Evolutionary conservation across 2,329 filamentous ascomycete genomes (phyloP).

Genomic region (Trichophyton benhamiae): DNA sequence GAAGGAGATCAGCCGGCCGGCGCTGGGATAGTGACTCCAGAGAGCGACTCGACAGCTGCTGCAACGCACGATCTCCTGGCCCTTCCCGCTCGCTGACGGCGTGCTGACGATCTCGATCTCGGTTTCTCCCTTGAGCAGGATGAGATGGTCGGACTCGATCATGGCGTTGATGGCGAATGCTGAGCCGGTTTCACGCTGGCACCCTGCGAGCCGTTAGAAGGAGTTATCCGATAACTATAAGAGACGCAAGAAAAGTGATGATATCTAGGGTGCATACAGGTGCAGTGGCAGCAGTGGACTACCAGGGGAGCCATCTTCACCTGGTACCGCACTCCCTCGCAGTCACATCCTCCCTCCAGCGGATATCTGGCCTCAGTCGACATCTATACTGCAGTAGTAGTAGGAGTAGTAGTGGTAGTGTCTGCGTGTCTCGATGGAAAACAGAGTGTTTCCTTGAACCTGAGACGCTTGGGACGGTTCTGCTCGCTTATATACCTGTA

Average conservation of each 20-base stretch:
- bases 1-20: constrained; percentile 24
- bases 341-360: constrained; percentile 19
- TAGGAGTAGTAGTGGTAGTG: not conserved
- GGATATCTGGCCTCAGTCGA: constrained; percentile 14
- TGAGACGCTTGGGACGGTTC: no score
- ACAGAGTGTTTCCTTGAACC: no score
- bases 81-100: constrained; percentile 32
- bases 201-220: constrained; percentile 16
- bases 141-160: constrained; percentile 31
- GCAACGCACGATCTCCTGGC: constrained; percentile 34
- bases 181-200: constrained; percentile 36
- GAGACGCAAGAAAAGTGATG: not conserved
- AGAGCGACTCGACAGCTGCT: constrained; percentile 32
- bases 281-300: constrained; percentile 39
- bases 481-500: no score
- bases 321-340: constrained; percentile 19
- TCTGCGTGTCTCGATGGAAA: not conserved
- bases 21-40: constrained; percentile 33
- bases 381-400: not conserved
- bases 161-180: constrained; percentile 31
- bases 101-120: constrained; percentile 19
- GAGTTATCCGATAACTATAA: no score
- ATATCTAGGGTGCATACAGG: constrained; percentile 10
- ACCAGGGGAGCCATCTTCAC: constrained; percentile 23
- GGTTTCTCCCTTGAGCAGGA: constrained; percentile 18